These are phyloP conservation scores for Botrytis byssoidea DNA, from an alignment of 2,329 filamentous ascomycete genomes.

Conservation along the genomic window DNA sequence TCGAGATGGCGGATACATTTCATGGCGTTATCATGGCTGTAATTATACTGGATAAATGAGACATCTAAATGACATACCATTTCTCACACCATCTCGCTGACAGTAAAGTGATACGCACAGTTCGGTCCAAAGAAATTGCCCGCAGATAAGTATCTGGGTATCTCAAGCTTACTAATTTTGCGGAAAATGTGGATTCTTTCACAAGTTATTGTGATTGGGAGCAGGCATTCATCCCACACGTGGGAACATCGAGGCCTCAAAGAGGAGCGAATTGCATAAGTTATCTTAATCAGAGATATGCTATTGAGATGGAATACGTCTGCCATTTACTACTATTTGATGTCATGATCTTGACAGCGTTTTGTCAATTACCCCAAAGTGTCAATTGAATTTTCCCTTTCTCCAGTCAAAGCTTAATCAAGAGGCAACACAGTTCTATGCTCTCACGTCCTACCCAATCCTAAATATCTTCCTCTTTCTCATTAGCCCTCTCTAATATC, in stretches of 20 bases:
- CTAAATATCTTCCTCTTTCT: too few species aligned
- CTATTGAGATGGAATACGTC: neutral
- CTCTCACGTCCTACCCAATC: neutral
- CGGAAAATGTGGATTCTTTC: too few species aligned
- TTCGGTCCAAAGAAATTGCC: neutral
- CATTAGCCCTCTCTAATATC: neutral
- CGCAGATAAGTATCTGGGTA: slow-evolving; percentile 4
- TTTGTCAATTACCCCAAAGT: neutral
- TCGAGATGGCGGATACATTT: slow-evolving; percentile 1
- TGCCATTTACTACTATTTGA: neutral
- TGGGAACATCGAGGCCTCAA: neutral
- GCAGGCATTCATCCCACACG: neutral
- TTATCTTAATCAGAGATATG: neutral
- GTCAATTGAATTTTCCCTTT: neutral
- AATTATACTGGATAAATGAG: neutral
- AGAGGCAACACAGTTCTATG: neutral
- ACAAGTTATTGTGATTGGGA: neutral
- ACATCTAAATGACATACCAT: neutral
- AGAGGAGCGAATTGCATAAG: neutral
- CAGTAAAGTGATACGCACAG: neutral
- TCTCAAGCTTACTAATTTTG: neutral
- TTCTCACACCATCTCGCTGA: neutral
- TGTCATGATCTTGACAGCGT: neutral
- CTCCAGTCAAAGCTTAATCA: neutral
- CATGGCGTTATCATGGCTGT: slow-evolving; percentile 14